Base-by-base conservation (phyloP, 768 basidiomycete species). In the Trametes maxima region DNA sequence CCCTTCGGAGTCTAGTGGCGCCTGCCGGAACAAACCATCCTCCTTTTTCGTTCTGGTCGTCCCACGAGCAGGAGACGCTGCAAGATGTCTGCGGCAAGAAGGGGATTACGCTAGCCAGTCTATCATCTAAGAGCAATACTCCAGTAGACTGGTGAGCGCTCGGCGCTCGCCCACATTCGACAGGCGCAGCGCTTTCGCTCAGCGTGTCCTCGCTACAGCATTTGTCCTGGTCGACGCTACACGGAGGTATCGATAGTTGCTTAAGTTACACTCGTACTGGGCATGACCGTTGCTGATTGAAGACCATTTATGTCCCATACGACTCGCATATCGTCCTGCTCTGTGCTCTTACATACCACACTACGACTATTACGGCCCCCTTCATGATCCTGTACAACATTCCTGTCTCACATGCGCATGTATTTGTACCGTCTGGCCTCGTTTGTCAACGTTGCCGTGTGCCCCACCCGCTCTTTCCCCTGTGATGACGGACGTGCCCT, bases 1-100 rank as follows among this genome's bases (percentile, higher is more conserved):
- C 63, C 7, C 70, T 83, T 50, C 73, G 70, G 33, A 66, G 66
- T 13, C 68, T 84, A 6, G 65, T 69, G 5, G 57, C 80, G 28
- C 76, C 82, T 5, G 69, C 73, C 64, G 79, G 79, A 1, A 79
- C 76, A 1, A 72, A 74, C 51, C 47, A 60, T 5, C 80, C 79
- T 46, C 79, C 80, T 1, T 82, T 75, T 67, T 59, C 36, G n/a
- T 59, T 66, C 43, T 83, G 80, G 80, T 54, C 69, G 19, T 25
- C 57, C 5, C 52, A 35, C n/a, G 39, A 43, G 60, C 39, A 54
- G 65, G 64, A 51, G 59, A 66, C 56, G 63, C 60, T 66, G n/a
- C 40, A 16, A 45, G 61, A 57, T 43, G 66, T 57, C 43, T 75
- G 65, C 60, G 60, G 54, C 35, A 68, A 65, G 59, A 65, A 61